Percentiles rank a stretch among this genome's conserved stretches.
These are phyloP conservation scores for Ligustrum vulgare DNA, from an alignment of 257 asterid genomes.

Conservation along the genomic window DNA sequence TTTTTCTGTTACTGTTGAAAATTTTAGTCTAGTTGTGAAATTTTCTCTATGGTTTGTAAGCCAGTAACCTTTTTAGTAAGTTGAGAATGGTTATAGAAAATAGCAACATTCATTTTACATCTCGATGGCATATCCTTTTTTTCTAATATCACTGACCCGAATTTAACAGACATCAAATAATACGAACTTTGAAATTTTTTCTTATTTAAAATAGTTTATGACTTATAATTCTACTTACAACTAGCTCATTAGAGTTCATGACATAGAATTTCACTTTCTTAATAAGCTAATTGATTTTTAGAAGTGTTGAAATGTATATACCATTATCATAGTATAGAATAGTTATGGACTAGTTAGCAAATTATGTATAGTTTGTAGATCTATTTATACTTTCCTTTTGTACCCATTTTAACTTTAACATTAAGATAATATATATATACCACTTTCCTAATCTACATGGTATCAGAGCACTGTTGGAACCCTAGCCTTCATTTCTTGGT, in stretches of 20 bases:
- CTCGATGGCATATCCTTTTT: not conserved
- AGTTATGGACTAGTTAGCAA: too few relatives aligned
- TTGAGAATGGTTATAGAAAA: not conserved
- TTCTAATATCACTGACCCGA: not conserved
- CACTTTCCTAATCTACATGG: too few relatives aligned
- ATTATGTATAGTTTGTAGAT: too few relatives aligned
- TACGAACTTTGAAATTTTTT: not conserved
- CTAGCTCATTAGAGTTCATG: not conserved
- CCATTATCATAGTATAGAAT: too few relatives aligned
- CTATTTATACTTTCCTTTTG: too few relatives aligned
- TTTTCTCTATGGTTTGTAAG: not conserved
- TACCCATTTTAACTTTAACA: too few relatives aligned
- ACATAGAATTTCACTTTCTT: not conserved
- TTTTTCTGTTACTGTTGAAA: not conserved
- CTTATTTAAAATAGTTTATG: not conserved
- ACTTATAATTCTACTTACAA: not conserved
- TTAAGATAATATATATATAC: too few relatives aligned
- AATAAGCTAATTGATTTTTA: not conserved
- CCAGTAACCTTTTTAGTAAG: not conserved
- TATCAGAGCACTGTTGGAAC: too few relatives aligned
- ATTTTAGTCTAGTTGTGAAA: too few relatives aligned
- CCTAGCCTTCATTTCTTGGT: too few relatives aligned
- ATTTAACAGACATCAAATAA: not conserved
- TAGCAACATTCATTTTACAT: not conserved
- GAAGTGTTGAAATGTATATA: too few relatives aligned